These are phyloP conservation scores for Pseudomonodictys pantanalensis DNA, from an alignment of 495 filamentous ascomycete genomes.

Conservation along the genomic window DNA sequence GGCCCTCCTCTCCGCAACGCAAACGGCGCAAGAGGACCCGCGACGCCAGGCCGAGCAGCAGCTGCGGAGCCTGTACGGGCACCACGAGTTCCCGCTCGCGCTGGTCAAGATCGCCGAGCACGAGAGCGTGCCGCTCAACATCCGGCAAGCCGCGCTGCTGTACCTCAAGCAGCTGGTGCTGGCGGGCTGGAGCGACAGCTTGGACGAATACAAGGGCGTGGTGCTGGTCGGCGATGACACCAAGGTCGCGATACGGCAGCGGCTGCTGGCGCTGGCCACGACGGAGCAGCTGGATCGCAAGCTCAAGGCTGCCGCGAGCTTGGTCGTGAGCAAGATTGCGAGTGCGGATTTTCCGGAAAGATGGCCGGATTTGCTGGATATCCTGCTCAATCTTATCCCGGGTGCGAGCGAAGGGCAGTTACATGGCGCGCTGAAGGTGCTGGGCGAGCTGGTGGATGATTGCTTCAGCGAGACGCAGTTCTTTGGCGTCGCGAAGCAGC, in stretches of 20 bases:
- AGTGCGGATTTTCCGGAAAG: constrained; percentile 88
- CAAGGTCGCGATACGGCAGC: constrained; percentile 68
- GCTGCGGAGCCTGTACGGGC: constrained; percentile 62
- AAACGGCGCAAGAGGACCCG: constrained; percentile 63
- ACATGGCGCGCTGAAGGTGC: constrained; percentile 82
- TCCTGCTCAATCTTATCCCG: constrained; percentile 72
- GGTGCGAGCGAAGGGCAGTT: constrained; percentile 70
- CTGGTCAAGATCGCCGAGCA: constrained; percentile 77
- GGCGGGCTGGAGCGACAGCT: constrained; percentile 67
- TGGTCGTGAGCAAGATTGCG: constrained; percentile 94
- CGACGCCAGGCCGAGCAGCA: constrained; percentile 78
- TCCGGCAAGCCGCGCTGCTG: constrained; percentile 79
- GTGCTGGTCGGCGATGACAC: constrained; percentile 58
- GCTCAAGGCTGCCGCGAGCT: constrained; percentile 79
- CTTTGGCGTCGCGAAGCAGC: constrained; percentile 77
- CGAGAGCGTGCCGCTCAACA: constrained; percentile 61
- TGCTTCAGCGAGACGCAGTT: constrained; percentile 91
- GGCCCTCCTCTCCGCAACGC: constrained; percentile 74
- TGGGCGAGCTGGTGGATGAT: constrained; percentile 89
- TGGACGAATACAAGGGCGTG: constrained; percentile 68
- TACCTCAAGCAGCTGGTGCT: constrained; percentile 78
- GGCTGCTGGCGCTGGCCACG: constrained; percentile 74
- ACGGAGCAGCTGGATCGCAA: constrained; percentile 73
- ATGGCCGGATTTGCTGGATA: constrained; percentile 83
- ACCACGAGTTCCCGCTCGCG: constrained; percentile 69